These are phyloP conservation scores for Bryoglossum gracile DNA, from an alignment of 495 filamentous ascomycete genomes.

Conservation along the genomic window DNA sequence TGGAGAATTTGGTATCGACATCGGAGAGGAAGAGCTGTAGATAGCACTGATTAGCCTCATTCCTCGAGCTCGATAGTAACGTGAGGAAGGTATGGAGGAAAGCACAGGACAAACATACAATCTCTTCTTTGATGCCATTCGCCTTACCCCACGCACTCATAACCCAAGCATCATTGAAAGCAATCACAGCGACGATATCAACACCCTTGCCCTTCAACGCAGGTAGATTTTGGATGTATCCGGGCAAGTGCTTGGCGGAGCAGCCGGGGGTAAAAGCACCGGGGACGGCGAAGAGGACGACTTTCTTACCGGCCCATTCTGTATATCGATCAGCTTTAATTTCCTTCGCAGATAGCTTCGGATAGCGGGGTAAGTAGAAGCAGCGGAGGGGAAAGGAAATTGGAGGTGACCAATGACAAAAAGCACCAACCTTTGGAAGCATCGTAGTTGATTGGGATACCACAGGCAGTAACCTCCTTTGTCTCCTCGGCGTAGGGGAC, in stretches of 20 bases:
- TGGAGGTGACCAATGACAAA: not conserved
- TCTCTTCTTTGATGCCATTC: conserved; percentile 73
- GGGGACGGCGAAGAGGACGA: conserved; percentile 83
- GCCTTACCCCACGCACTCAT: conserved; percentile 97
- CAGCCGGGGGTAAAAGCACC: conserved; percentile 96
- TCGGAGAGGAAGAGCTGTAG: conserved; percentile 86
- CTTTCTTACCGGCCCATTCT: conserved; percentile 83
- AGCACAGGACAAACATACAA: conserved; percentile 47
- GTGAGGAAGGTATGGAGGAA: not conserved
- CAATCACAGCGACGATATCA: conserved; percentile 76
- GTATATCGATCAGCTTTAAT: conserved; percentile 1
- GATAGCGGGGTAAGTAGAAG: not conserved
- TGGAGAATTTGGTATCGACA: conserved; percentile 66
- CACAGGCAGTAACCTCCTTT: conserved; percentile 62
- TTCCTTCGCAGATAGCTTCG: no score
- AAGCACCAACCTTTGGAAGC: conserved; percentile 56
- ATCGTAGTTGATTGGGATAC: conserved; percentile 70
- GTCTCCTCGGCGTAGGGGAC: conserved; percentile 60
- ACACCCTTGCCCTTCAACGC: conserved; percentile 79
- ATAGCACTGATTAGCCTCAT: no score
- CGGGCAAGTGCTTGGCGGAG: conserved; percentile 77
- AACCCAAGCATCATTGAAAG: conserved; percentile 85
- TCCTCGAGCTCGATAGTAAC: no score
- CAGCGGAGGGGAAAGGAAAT: not conserved
- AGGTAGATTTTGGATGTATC: conserved; percentile 68